A percentile compares a stretch with the other conserved stretches of the same genome.
Conservation (phyloP, 1,284 basidiomycete genomes). For the Spongispora temasekensis region DNA sequence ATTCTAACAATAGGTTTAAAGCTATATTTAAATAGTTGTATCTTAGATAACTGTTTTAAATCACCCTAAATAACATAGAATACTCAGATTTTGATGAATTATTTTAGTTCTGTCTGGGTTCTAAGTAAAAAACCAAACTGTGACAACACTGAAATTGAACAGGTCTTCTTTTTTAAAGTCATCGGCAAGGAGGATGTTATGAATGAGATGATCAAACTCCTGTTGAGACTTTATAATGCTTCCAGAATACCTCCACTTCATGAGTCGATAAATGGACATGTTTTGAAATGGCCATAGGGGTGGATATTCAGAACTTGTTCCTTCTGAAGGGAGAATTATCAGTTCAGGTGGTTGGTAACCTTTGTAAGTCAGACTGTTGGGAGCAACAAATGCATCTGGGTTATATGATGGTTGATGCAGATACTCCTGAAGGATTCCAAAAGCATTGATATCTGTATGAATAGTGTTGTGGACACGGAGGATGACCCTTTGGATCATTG, state of each 20-base stretch:
- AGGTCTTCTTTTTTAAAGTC: constrained; percentile 16
- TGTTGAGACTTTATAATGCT: constrained; percentile 14
- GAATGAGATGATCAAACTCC: neutral
- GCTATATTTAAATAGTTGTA: no score
- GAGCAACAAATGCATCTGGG: constrained; percentile 15
- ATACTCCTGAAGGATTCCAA: constrained; percentile 24
- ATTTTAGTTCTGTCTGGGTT: no score
- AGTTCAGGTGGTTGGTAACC: neutral
- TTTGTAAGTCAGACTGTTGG: neutral
- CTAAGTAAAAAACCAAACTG: no score
- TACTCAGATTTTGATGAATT: no score
- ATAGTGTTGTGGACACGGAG: constrained; percentile 22
- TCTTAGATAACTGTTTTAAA: no score
- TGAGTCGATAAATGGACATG: constrained; percentile 16
- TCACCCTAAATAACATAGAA: no score
- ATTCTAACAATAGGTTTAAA: no score
- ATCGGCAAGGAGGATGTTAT: constrained; percentile 9
- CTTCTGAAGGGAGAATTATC: neutral
- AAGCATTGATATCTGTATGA: constrained; percentile 16
- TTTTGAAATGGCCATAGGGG: constrained; percentile 19
- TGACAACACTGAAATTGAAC: constrained; percentile 7
- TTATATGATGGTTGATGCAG: constrained; percentile 25
- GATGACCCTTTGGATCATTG: constrained; percentile 8
- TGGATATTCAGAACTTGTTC: neutral
- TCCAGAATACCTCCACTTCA: constrained; percentile 20